Conservation (phyloP, 768 basidiomycete species). For the Leccinum variicolor region DNA sequence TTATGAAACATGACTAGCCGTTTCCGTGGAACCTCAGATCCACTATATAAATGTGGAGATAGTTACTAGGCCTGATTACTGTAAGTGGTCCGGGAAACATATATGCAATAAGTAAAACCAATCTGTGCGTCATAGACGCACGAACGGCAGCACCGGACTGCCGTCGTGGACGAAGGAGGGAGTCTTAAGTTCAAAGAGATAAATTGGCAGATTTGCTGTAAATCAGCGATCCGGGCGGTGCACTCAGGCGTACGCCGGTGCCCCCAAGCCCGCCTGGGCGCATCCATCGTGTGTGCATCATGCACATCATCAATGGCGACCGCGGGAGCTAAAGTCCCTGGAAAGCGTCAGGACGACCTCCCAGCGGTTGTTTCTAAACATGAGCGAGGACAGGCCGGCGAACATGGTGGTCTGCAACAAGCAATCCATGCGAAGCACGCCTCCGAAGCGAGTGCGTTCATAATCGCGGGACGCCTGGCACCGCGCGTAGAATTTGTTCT, state of each 20-base stretch:
- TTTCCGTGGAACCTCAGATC: conserved; percentile 9
- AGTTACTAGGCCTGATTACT: neutral
- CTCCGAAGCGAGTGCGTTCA: conserved; percentile 33
- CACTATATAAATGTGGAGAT: neutral
- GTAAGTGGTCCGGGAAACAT: conserved; percentile 6
- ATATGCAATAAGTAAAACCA: conserved; percentile 6
- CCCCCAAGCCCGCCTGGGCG: neutral
- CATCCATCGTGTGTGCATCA: neutral
- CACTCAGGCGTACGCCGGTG: neutral
- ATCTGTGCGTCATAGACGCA: neutral
- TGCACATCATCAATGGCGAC: neutral
- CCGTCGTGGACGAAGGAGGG: neutral
- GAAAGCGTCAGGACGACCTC: conserved; percentile 44
- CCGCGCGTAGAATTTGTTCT: conserved; percentile 41
- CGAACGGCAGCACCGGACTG: conserved; percentile 12
- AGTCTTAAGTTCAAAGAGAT: neutral
- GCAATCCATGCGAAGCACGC: conserved; percentile 49
- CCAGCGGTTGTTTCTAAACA: conserved; percentile 36
- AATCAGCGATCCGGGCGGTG: neutral
- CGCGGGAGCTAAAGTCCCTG: conserved; percentile 25
- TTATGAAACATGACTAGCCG: neutral
- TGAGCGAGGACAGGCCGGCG: conserved; percentile 46
- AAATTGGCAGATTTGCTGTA: conserved; percentile 6
- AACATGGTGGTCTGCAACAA: conserved; percentile 48
- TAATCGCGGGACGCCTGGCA: conserved; percentile 40